Evolutionary conservation across 208 protist species (phyloP).

Genomic region (Crithidia sp.): DNA sequence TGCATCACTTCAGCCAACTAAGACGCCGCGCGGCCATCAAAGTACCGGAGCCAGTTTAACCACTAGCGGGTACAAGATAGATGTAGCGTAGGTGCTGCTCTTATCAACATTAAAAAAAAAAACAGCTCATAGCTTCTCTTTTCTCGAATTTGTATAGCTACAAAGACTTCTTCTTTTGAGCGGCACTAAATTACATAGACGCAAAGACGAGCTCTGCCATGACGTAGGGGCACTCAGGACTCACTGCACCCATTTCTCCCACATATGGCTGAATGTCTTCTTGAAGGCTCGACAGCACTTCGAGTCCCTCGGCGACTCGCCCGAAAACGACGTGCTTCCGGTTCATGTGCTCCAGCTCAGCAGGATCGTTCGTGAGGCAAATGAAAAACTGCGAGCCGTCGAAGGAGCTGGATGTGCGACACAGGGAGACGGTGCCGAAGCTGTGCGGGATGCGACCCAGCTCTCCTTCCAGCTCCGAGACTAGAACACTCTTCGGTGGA

Average conservation of each 20-base stretch:
- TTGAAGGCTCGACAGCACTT: constrained; percentile 40
- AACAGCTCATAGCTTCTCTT: no score
- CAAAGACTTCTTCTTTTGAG: no score
- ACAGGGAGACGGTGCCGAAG: constrained; percentile 69
- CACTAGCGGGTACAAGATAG: no score
- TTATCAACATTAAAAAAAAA: no score
- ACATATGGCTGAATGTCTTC: constrained; percentile 50
- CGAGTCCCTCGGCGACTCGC: constrained; percentile 63
- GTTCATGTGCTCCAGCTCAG: constrained; percentile 73
- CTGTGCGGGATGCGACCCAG: constrained; percentile 56
- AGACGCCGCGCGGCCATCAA: no score
- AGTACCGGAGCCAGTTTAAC: no score
- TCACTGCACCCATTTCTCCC: constrained; percentile 54
- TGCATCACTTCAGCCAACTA: no score
- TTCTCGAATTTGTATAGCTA: no score
- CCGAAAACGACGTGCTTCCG: constrained; percentile 77
- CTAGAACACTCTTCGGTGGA: constrained; percentile 36
- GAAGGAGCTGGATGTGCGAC: constrained; percentile 53
- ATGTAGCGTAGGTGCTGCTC: no score
- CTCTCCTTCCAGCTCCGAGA: constrained; percentile 69
- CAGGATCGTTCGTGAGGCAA: constrained; percentile 67
- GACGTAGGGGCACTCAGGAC: constrained; percentile 26
- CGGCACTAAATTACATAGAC: constrained; percentile 27
- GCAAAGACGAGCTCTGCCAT: constrained; percentile 27
- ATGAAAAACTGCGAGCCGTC: constrained; percentile 86